Base-by-base conservation (phyloP, 2,329 filamentous ascomycete species). In the Xylaria sp. region DNA sequence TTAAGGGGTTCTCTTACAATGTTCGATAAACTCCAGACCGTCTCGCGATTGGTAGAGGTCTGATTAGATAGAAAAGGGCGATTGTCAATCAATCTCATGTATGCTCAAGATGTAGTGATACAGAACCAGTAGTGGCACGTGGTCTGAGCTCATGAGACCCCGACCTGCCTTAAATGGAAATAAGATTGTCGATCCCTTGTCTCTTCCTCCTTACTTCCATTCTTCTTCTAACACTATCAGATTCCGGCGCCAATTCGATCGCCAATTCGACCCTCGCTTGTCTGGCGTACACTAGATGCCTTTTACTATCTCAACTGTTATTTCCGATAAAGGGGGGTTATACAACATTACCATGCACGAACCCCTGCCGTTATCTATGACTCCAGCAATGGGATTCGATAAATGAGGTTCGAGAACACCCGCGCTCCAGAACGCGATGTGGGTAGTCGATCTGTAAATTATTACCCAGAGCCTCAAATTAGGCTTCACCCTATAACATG, bases 91-190 rank as follows among this genome's bases (percentile, higher is more conserved):
- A 23, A 28, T 9, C 33, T 26, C 15, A 28, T 15, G 13, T 31
- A 31, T n/a, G 4, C 11, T 46, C 56, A 46, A 26, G 56, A 59
- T 42, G 23, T 5, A 61, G 15, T 44, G 48, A 23, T 20, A 62
- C 49, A 57, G 58, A 17, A 20, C 11, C 23, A 42, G 31, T 11
- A 36, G 20, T 49, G 58, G 67, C 57, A 66, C 54, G 46, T 69
- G 59, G 59, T 56, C 49, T 58, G 20, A 60, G 63, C 63, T 63
- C 26, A 42, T 11, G 4, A 38, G 13, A 26, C 53, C 63, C 44
- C 44, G 58, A 69, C 67, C 67, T 69, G 59, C 67, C 63, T 62
- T 26, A 56, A 59, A 49, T 6, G 59, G 67, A 17, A 66, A 60
- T 33, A 46, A 15, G 46, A 60, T 63, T 66, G 67, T 38, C 54